phyloP scores from a whole-genome alignment of 140 eudicot species.

The Stevia rebaudiana region DNA sequence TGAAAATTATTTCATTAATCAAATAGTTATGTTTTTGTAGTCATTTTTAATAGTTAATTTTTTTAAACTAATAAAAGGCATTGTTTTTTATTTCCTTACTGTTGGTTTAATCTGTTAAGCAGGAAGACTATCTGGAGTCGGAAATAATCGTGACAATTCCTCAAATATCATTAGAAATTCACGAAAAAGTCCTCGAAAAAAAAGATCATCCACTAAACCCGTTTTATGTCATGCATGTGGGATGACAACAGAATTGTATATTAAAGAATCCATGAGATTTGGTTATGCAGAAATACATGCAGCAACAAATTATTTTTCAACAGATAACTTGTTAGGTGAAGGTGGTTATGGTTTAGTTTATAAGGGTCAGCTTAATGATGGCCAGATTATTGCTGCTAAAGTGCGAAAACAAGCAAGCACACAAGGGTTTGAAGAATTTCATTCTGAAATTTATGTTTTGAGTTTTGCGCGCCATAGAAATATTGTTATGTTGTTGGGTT shows the following conservation, averaged over 20 bases:
- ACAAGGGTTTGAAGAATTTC: constrained; percentile 74
- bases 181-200: constrained; percentile 24
- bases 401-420: constrained; percentile 67
- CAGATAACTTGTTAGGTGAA: constrained; percentile 64
- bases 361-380: constrained; percentile 66
- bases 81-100: neutral
- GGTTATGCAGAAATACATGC: constrained; percentile 60
- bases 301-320: constrained; percentile 65
- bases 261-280: constrained; percentile 58
- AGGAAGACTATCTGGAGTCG: constrained; percentile 31
- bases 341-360: constrained; percentile 86
- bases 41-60: neutral
- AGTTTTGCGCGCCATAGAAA: constrained; percentile 83
- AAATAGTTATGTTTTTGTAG: neutral
- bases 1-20: neutral
- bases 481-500: constrained; percentile 78
- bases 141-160: constrained; percentile 17
- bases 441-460: constrained; percentile 65
- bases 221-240: constrained; percentile 60
- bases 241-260: constrained; percentile 55
- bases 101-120: constrained; percentile 4
- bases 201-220: constrained; percentile 50
- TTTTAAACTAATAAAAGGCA: neutral
- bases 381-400: constrained; percentile 73
- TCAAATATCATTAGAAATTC: constrained; percentile 21